phyloP scores from a whole-genome alignment of 2,329 filamentous ascomycete species.

The Coniella vitis region DNA sequence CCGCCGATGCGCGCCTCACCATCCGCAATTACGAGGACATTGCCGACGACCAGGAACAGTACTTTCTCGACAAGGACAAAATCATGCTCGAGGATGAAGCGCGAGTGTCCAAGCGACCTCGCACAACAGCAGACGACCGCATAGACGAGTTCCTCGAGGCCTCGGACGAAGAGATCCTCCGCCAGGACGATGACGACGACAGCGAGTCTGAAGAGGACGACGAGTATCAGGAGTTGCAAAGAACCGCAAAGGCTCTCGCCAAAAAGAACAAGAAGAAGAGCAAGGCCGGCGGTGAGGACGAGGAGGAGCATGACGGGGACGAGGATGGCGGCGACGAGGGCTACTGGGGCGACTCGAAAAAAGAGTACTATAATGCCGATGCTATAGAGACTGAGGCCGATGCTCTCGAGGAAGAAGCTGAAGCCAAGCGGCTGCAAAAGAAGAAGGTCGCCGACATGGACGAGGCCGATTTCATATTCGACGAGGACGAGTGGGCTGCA shows the following conservation, averaged over 20 bases:
- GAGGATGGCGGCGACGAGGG: slow-evolving; percentile 53
- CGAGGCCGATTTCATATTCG: slow-evolving; percentile 88
- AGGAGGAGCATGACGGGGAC: slow-evolving; percentile 40
- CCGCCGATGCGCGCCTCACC: slow-evolving; percentile 54
- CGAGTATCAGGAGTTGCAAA: slow-evolving; percentile 17
- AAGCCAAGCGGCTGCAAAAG: slow-evolving; percentile 80
- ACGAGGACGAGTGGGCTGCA: slow-evolving; percentile 78
- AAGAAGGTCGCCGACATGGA: slow-evolving; percentile 87
- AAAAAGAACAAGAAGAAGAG: slow-evolving; percentile 29
- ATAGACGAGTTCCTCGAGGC: slow-evolving; percentile 54
- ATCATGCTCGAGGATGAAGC: slow-evolving; percentile 79
- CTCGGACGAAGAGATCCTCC: slow-evolving; percentile 54
- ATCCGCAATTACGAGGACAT: slow-evolving; percentile 71
- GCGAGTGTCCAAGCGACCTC: slow-evolving; percentile 63
- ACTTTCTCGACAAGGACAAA: slow-evolving; percentile 79
- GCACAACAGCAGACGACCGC: slow-evolving; percentile 53
- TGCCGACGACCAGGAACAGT: slow-evolving; percentile 90
- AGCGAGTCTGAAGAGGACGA: slow-evolving; percentile 21
- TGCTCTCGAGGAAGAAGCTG: slow-evolving; percentile 84
- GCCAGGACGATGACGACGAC: slow-evolving; percentile 20
- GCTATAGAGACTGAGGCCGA: slow-evolving; percentile 55
- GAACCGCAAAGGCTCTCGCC: slow-evolving; percentile 7
- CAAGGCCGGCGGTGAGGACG: slow-evolving; percentile 56
- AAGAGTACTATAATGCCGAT: slow-evolving; percentile 92
- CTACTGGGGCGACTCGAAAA: slow-evolving; percentile 82